Evolutionary conservation across 2,329 filamentous ascomycete species (phyloP), one percentile per base, ranked within the genome.

Genomic region (Clonostachys sp.): DNA sequence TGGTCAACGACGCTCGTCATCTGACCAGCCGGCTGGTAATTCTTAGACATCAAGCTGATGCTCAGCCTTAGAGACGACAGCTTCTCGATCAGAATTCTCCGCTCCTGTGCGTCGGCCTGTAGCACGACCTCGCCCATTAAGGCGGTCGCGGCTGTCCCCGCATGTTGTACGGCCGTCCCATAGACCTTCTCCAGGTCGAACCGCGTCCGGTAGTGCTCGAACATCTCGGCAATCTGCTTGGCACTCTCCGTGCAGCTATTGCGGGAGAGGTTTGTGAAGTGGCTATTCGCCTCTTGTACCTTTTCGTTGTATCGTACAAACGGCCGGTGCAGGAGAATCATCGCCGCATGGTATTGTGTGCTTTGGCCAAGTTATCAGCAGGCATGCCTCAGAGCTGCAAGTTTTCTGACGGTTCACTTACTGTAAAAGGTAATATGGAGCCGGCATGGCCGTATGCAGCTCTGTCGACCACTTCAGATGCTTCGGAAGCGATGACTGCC

Each of bases 121-220:
- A 51, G 35, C 6, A 49, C 38, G 34, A 47, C 36, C 41, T 51
- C 49, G 43, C 43, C 49, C 49, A 51, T 51, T 34, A 50, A 18
- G 10, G 48, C 42, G 12, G 48, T 48, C 12, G 46, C 48, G 8
- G 48, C 48, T 3, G 46, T 48, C 14, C 48, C 48, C 10, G 48
- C 48, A 35, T 50, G 48, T 34, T 48, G 45, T 4, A 50, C 45
- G 17, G 46, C 48, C n/a, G 48, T 50, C 42, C 48, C 48, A 35
- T 36, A 50, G 3, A 44, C 48, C 33, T 50, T 45, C 4, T 45
- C 39, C 13, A 45, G 20, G n/a, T 50, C 48, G 42, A 48, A 46
- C 51, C 48, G 45, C 14, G 38, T 17, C 9, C 48, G 30, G 35
- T 50, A 50, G n/a, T 41, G 12, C 33, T 46, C 45, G n/a, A 50